Conservation (phyloP, 1,284 basidiomycete genomes). For the Ustilago crameri region DNA sequence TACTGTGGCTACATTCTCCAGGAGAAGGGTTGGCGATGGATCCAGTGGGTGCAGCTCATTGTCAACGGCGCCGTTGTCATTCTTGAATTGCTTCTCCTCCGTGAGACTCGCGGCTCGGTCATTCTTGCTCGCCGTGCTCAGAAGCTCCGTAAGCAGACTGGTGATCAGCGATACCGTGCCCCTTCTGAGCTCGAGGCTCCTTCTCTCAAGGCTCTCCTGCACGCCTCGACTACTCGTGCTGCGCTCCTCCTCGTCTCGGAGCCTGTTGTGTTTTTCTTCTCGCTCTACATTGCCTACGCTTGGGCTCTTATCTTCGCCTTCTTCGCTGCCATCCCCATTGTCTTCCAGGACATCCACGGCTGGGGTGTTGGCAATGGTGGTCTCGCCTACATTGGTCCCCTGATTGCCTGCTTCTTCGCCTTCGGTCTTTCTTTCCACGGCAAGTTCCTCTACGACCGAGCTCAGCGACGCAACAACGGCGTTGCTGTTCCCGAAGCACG, state of each 20-base stretch:
- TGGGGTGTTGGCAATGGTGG: constrained; percentile 67
- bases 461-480: constrained; percentile 48
- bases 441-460: constrained; percentile 53
- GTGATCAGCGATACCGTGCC: constrained; percentile 64
- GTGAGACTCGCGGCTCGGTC: constrained; percentile 67
- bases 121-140: constrained; percentile 63
- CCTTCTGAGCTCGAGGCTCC: constrained; percentile 67
- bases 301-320: constrained; percentile 66
- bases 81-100: constrained; percentile 63
- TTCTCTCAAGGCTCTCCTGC: constrained; percentile 62
- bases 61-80: constrained; percentile 62
- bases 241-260: constrained; percentile 64
- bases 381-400: constrained; percentile 65
- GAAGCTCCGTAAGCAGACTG: constrained; percentile 65
- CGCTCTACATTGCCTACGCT: constrained; percentile 63
- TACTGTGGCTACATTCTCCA: constrained; percentile 65
- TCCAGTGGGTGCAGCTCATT: constrained; percentile 66
- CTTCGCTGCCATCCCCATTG: constrained; percentile 66
- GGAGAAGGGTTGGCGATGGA: constrained; percentile 67
- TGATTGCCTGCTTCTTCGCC: constrained; percentile 64
- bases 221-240: constrained; percentile 63
- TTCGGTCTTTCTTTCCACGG: constrained; percentile 60
- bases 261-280: constrained; percentile 66
- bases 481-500: constrained; percentile 57
- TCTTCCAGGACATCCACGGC: constrained; percentile 66